Evolutionary conservation across 2,329 filamentous ascomycete species (phyloP), one percentile per base, ranked within the genome.

Genomic region (Xylariaceae sp.): DNA sequence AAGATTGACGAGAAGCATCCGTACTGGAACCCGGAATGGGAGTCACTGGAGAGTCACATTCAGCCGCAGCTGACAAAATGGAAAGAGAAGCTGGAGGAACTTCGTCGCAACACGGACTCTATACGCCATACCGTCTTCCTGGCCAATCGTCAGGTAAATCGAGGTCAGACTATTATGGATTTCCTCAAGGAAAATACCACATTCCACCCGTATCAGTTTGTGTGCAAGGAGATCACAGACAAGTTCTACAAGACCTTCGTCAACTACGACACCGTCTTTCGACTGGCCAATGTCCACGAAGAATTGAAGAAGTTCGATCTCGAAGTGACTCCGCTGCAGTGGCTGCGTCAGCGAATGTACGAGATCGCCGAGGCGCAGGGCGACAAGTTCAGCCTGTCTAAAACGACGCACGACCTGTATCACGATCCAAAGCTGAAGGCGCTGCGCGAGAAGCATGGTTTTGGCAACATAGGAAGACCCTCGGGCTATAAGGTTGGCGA

Each of bases 11-110:
- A 61, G 12, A 52, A 46, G 6, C 65, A 77, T 25, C 65, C 68
- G 0, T 76, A 76, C 48, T 77, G 72, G 72, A 70, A 76, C 11
- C 50, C 61, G 0, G 60, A 63, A 4, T 77, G 73, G 73, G 60
- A 61, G 9, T 52, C 64, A 3, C 53, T 74, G 4, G 61, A 62
- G 35, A 49, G 51, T 1, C 42, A 62, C 5, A 64, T 74, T 6
- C 54, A 61, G 27, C 58, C 61, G 1, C 58, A 64, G 22, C 53
- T 72, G 6, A 56, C 63, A 5, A 61, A 60, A 24, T 75, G 70
- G 68, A 58, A 58, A 14, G 59, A 62, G 21, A 75, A 69, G 51
- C 60, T 66, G 15, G 57, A 61, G 21, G 32, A 35, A 7, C 44
- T 56, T 3, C 42, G 46, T 13, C 42, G 39, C 16, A 39, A 43